A percentile compares a stretch with the other conserved stretches of the same genome.
Evolutionary conservation across 1,139 yeast genomes (phyloP).

Genomic region (Saccharomycopsis crataegensis): DNA sequence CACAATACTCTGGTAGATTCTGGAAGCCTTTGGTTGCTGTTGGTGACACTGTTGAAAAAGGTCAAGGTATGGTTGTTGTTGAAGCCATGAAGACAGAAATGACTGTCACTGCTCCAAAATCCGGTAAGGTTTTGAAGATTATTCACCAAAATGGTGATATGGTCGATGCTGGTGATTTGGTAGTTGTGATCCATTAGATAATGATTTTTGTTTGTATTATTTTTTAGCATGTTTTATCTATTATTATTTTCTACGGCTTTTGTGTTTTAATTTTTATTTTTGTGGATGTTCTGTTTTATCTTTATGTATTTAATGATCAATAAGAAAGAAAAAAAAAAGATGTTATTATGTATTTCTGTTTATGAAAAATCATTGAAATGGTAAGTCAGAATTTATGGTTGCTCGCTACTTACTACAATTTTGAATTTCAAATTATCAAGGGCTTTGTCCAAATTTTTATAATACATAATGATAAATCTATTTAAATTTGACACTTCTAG

Average conservation of each 20-base stretch:
- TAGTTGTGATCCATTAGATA: conserved; percentile 54
- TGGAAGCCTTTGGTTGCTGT: conserved; percentile 85
- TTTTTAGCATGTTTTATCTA: background rate
- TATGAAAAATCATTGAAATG: too few species aligned
- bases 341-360: too few species aligned
- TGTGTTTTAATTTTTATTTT: background rate
- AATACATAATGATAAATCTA: background rate
- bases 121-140: conserved; percentile 73
- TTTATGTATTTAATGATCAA: too few species aligned
- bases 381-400: too few species aligned
- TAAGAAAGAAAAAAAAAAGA: too few species aligned
- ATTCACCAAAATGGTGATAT: conserved; percentile 84
- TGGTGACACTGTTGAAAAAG: conserved; percentile 69
- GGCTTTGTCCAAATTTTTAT: background rate
- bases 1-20: conserved; percentile 92
- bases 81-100: conserved; percentile 99
- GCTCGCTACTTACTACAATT: too few species aligned
- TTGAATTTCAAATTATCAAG: too few species aligned
- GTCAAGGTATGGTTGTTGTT: conserved; percentile 78
- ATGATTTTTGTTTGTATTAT: background rate
- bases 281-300: background rate
- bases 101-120: conserved; percentile 67
- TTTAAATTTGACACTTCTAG: conserved; percentile 73
- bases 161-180: conserved; percentile 94
- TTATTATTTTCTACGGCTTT: background rate